Base-by-base conservation (phyloP, 2,329 filamentous ascomycete species). In the Sclerotinia trifoliorum region DNA sequence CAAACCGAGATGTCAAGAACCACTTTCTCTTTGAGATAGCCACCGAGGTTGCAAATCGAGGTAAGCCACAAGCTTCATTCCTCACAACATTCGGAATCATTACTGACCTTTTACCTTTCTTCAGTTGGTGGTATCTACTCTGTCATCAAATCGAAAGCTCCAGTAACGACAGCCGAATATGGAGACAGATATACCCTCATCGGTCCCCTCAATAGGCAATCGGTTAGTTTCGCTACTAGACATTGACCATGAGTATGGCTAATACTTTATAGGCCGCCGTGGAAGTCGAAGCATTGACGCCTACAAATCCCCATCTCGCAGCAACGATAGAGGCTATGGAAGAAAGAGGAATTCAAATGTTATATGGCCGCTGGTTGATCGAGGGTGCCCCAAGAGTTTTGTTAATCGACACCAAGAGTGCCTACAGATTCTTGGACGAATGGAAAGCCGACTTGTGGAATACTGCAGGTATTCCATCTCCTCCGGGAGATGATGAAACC, bases 361-460 rank as follows among this genome's bases (percentile, higher is more conserved):
- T 98, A 74, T 98, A 98, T 80, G 95, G 95, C 73, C 88, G 95
- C 78, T 99, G 95, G 95, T 85, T 99, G 74, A 98, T 99, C 75
- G 95, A 98, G 78, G 95, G 95, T 67, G 95, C 95, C 55, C 95
- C 95, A 1, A 85, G 95, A 71, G 95, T 99, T 49, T 83, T 99
- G 55, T 87, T 99, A 71, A 95, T 99, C 78, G 94, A 99, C 78
- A 98, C 94, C 55, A 91, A 94, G 78, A 96, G 93, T 29, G 95
- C 92, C 44, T 97, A 98, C 81, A 84, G 88, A 75, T 96, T 91
- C 81, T 81, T 98, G 78, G 87, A 98, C 76, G 95, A 99, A 82
- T 99, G 95, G 95, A 98, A 98, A 81, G 86, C 90, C 49, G 95
- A 99, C 79, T 83, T 99, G 69, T 99, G 95, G 95, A 92, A 94